These are phyloP conservation scores for Kodamaea restingae DNA, from an alignment of 805 yeast species.

Conservation along the genomic window DNA sequence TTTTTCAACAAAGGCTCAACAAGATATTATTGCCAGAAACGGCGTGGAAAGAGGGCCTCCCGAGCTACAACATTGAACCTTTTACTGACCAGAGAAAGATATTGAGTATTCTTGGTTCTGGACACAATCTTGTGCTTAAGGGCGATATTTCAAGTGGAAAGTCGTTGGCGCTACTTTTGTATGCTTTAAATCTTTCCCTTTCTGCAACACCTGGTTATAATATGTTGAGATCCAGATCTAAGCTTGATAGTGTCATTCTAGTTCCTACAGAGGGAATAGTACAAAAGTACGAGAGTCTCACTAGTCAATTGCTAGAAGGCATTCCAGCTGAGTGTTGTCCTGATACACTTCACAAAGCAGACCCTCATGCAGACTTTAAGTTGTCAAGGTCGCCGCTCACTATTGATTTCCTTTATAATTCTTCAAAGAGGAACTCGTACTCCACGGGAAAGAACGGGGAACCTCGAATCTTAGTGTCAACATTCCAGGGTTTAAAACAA, in stretches of 20 bases:
- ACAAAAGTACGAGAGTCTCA: constrained; percentile 14
- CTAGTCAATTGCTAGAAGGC: constrained; percentile 13
- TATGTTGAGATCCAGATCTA: constrained; percentile 7
- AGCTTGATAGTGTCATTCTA: constrained; percentile 18
- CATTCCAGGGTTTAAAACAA: constrained; percentile 3
- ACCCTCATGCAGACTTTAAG: constrained; percentile 6
- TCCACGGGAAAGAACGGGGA: constrained; percentile 1
- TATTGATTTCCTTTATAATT: constrained; percentile 12
- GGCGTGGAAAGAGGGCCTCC: constrained; percentile 1
- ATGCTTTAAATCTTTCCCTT: constrained; percentile 18
- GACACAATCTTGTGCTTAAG: constrained; percentile 13
- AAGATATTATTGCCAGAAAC: constrained; percentile 7
- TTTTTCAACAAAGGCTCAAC: constrained; percentile 20
- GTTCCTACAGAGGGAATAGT: constrained; percentile 24
- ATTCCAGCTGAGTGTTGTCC: constrained; percentile 24
- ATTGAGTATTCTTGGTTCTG: constrained; percentile 16
- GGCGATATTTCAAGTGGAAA: constrained; percentile 20
- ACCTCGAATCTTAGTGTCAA: constrained; percentile 5
- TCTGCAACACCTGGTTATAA: constrained; percentile 18
- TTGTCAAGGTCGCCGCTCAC: constrained; percentile 17
- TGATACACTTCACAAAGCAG: constrained; percentile 9
- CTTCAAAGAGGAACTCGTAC: not conserved
- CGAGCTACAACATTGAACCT: constrained; percentile 16
- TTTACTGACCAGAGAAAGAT: constrained; percentile 19
- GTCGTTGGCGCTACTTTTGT: constrained; percentile 15